A percentile compares a stretch with the other conserved stretches of the same genome.
phyloP scores from a whole-genome alignment of 2,329 filamentous ascomycete genomes.

The Zarea fungicola region DNA sequence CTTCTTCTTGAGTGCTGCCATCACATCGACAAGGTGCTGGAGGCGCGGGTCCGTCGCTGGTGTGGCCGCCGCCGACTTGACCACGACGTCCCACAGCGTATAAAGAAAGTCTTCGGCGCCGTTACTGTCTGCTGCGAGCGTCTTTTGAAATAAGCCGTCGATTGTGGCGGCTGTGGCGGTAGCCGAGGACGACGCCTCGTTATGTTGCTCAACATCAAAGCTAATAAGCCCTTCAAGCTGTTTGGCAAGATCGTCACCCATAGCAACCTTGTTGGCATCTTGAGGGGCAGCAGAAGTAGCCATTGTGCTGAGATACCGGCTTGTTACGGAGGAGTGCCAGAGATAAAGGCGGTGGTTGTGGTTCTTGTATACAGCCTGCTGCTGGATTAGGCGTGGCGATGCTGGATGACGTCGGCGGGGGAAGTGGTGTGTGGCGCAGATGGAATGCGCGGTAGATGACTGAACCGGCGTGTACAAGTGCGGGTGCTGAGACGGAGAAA shows the following conservation, averaged over 20 bases:
- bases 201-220: constrained; percentile 20
- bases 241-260: constrained; percentile 6
- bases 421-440: neutral
- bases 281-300: constrained; percentile 9
- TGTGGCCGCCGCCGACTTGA: constrained; percentile 21
- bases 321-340: neutral
- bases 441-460: neutral
- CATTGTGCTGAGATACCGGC: neutral
- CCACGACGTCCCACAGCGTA: constrained; percentile 24
- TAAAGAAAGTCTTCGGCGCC: constrained; percentile 22
- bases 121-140: constrained; percentile 15
- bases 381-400: neutral
- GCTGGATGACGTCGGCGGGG: constrained; percentile 8
- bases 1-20: constrained; percentile 21
- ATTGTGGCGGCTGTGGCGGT: constrained; percentile 20
- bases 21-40: constrained; percentile 19
- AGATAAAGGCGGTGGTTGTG: neutral
- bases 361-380: neutral
- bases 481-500: neutral
- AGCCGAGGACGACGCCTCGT: constrained; percentile 14
- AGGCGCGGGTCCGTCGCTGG: constrained; percentile 23
- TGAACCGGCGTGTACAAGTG: neutral
- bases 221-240: constrained; percentile 21
- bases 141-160: constrained; percentile 20
- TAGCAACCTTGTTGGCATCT: constrained; percentile 8